Base-by-base conservation (phyloP, 164 flowering plant genomes). In the Litsea cubeba region DNA sequence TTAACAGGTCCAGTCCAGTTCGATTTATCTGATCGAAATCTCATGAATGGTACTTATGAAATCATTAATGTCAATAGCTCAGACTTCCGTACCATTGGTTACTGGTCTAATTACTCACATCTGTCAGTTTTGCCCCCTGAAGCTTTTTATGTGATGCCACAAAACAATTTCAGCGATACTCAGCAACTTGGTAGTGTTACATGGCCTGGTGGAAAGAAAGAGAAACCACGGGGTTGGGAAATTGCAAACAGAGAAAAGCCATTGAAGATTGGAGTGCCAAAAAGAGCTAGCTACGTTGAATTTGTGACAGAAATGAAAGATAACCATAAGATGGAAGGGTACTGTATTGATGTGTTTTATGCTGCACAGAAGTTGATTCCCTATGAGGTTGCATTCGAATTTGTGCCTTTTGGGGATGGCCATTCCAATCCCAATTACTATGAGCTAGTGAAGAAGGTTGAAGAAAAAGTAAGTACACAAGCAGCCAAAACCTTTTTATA, bases 171-270 rank as follows among this genome's bases (percentile, higher is more conserved):
- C 3, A 73, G 30, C 2, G 23, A 50, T 18, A 65, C 82, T 64
- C 86, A 77, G 80, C 70, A 77, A 62, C 93, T 91, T 57, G 54
- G 60, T 1, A 75, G 74, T 64, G 85, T 87, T 57, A 81, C 81
- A 12, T 91, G 96, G 96, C 91, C 91, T 73, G 90, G 96, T 75
- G 87, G 82, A 62, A 74, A 46, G 69, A 76, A 72, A 40, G 83
- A 83, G 49, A 88, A 30, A 57, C 96, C 96, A 17, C 89, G 91
- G 32, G 96, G 96, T 8, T 91, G 96, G 96, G 90, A 79, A 25
- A 68, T 87, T 71, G 85, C 90, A 26, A 73, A 74, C 54, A 49
- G 73, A 74, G 90, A 76, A 69, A 86, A 72, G 70, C 93, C 86
- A 5, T 63, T 91, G 80, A 80, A 79, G 75, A 85, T 89, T 74